These are phyloP conservation scores for Pseudopyricularia cyperi DNA, from an alignment of 2,329 filamentous ascomycete genomes.

Conservation along the genomic window DNA sequence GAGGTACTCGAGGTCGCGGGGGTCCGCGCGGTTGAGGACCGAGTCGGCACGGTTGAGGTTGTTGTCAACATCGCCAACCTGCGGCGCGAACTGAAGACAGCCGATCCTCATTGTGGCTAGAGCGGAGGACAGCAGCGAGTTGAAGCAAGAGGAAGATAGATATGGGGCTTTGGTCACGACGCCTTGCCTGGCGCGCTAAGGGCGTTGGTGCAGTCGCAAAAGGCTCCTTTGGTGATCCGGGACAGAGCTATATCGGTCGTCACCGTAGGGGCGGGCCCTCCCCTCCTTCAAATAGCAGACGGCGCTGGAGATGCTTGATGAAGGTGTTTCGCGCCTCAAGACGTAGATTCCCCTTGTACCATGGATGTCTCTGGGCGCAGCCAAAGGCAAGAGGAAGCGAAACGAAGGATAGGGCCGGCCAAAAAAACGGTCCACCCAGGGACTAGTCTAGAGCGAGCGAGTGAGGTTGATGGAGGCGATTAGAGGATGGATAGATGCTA, in stretches of 20 bases:
- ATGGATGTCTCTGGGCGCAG: neutral
- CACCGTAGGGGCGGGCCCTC: neutral
- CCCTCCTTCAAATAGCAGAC: neutral
- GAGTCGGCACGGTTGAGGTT: slow-evolving; percentile 58
- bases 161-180: no score
- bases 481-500: neutral
- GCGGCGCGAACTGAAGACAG: slow-evolving; percentile 59
- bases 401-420: neutral
- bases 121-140: neutral
- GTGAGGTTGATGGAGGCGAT: neutral
- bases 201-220: neutral
- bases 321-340: neutral
- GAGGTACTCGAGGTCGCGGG: slow-evolving; percentile 45
- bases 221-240: neutral
- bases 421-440: neutral
- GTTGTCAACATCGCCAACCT: slow-evolving; percentile 55
- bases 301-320: neutral
- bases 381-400: neutral
- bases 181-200: neutral
- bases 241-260: neutral
- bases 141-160: neutral
- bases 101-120: slow-evolving; percentile 14
- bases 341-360: neutral
- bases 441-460: neutral
- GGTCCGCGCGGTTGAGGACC: slow-evolving; percentile 39